Evolutionary conservation across 225 moss, liverwort and hornwort species (phyloP).

Genomic region (Bryoerythrophyllum caledonicum): DNA sequence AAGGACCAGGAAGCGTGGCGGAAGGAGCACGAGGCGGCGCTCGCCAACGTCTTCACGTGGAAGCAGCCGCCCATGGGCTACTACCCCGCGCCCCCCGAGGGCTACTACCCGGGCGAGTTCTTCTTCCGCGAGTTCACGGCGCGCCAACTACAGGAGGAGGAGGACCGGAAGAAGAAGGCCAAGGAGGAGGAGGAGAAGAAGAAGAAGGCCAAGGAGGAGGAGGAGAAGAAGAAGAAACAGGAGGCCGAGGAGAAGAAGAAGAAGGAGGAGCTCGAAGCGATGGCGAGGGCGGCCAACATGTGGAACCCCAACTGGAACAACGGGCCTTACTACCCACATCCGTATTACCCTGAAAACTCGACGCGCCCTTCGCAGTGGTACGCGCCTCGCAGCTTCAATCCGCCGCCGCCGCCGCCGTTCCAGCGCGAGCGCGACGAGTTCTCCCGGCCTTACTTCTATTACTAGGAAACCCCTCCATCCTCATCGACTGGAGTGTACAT

Average conservation of each 20-base stretch:
- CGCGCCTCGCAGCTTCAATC: neutral
- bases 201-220: neutral
- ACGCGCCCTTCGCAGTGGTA: constrained; percentile 8
- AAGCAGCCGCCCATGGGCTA: neutral
- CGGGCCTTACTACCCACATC: neutral
- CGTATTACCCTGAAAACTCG: neutral
- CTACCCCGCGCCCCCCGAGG: too few species aligned
- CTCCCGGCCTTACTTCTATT: neutral
- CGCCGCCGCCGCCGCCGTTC: constrained; percentile 7
- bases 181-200: neutral
- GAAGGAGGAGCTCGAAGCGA: neutral
- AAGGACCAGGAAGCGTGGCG: neutral
- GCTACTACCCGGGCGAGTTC: neutral
- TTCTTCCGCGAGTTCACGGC: neutral
- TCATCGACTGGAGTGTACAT: neutral
- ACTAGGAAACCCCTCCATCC: neutral
- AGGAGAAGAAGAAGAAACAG: neutral
- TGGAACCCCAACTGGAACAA: neutral
- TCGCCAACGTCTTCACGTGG: neutral
- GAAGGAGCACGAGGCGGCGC: neutral
- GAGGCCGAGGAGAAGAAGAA: neutral
- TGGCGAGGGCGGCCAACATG: neutral
- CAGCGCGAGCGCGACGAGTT: neutral
- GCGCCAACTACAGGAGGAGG: neutral
- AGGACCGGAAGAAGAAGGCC: neutral